Evolutionary conservation across 306 rosid genomes (phyloP), one percentile per base, ranked within the genome.

Genomic region (Luffa acutangula): DNA sequence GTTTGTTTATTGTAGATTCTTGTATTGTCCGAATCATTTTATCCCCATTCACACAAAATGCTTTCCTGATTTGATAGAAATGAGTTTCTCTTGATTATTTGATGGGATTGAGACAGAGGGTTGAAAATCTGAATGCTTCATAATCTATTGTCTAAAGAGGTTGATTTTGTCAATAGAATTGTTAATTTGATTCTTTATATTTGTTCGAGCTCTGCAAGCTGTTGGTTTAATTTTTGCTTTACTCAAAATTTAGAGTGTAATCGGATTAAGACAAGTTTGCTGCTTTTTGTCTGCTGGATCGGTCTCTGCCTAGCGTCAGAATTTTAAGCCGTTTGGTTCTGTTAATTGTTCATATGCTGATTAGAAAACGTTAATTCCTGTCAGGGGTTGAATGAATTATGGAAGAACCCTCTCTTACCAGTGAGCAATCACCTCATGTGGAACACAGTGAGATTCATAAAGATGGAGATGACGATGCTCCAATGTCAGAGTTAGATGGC

Each of bases 361-460:
- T 21, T 49, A 45, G 65, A 5, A 78, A 36, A 46, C 76, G 17
- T 25, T 43, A 48, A 75, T 67, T 80, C 36, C 25, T 31, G 63
- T 72, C 67, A 49, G 80, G 73, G 79, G 51, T 73, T 82, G 82
- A 79, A 78, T 80, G 43, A 81, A 48, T 73, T 93, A 92, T 92
- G 97, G 98, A 89, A 78, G 89, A 86, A 78, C 80, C 85, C 65
- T 53, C 93, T 78, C 52, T 82, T 49, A 84, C 87, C 77, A 80
- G 81, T 65, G 89, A 85, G 53, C 89, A 84, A 74, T 79, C 86
- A 69, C 90, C 83, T 11, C 88, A 84, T 76, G 88, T 83, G 46
- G 94, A 87, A 78, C 83, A 88, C 85, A 70, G 64, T 80, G 93
- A 84, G 79, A 80, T 88, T 82, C 87, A 53, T 25, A 89, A 83